phyloP scores from a whole-genome alignment of 164 flowering plant species.

The Santalum album region DNA sequence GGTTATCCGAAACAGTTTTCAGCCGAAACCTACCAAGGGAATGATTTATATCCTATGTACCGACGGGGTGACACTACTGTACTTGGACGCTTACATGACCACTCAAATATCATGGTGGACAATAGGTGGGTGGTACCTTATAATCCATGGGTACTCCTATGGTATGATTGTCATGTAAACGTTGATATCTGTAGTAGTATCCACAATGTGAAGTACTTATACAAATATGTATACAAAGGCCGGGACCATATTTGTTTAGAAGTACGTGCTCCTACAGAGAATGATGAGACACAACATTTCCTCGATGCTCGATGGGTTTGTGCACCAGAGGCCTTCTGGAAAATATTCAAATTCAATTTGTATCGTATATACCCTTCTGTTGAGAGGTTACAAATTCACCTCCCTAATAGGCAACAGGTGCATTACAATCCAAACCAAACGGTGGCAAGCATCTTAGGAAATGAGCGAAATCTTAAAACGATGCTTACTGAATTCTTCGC shows the following conservation, averaged over 20 bases:
- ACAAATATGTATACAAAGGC: conserved; percentile 10
- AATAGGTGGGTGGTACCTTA: conserved; percentile 2
- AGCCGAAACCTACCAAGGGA: neutral
- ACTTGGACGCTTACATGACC: neutral
- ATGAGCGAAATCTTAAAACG: no score
- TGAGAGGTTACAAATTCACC: no score
- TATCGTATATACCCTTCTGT: no score
- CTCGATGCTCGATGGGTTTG: conserved; percentile 7
- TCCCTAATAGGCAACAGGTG: no score
- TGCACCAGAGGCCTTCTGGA: conserved; percentile 6
- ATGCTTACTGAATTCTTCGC: no score
- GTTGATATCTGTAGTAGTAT: neutral
- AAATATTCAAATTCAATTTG: conserved; percentile 1
- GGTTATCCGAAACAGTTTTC: conserved; percentile 2
- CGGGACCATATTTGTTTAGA: neutral
- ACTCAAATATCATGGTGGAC: neutral
- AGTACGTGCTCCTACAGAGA: no score
- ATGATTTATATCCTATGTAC: conserved; percentile 7
- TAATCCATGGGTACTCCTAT: neutral
- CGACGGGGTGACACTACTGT: neutral
- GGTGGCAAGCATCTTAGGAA: no score
- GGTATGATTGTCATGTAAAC: conserved; percentile 6
- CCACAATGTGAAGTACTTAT: neutral
- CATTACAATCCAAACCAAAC: no score
- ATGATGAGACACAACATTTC: conserved; percentile 2